These are phyloP conservation scores for Serendipita sp. DNA, from an alignment of 768 basidiomycete species.

Conservation along the genomic window DNA sequence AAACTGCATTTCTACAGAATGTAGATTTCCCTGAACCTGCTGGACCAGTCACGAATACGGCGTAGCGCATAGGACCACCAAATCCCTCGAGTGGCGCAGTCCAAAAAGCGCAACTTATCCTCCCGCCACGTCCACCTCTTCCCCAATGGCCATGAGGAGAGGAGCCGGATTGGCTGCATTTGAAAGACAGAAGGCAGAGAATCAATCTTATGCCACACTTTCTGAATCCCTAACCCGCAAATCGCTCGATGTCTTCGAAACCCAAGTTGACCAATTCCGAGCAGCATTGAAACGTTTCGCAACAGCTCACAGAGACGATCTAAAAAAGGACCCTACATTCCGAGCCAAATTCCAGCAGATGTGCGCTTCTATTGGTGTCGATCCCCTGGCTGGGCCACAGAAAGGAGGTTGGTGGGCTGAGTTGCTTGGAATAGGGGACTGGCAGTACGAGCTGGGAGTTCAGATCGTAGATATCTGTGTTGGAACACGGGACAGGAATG, in stretches of 20 bases:
- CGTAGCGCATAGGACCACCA: conserved; percentile 54
- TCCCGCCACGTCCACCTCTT: neutral
- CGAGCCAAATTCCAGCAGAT: conserved; percentile 88
- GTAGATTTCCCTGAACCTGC: conserved; percentile 98
- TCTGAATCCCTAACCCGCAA: conserved; percentile 59
- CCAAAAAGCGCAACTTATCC: neutral
- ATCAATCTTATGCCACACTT: conserved; percentile 65
- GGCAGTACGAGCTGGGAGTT: conserved; percentile 90
- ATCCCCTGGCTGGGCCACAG: conserved; percentile 75
- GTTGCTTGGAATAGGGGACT: conserved; percentile 67
- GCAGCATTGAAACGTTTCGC: conserved; percentile 67
- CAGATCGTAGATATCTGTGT: conserved; percentile 89
- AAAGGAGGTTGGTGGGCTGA: conserved; percentile 89
- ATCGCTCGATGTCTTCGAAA: conserved; percentile 62
- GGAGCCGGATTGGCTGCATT: conserved; percentile 83
- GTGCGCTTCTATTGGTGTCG: conserved; percentile 89
- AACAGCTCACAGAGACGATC: conserved; percentile 63
- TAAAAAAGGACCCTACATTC: conserved; percentile 70
- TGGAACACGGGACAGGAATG: conserved; percentile 74
- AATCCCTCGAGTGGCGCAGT: neutral
- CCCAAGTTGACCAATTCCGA: conserved; percentile 74
- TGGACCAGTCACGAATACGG: conserved; percentile 81
- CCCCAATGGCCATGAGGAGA: conserved; percentile 15
- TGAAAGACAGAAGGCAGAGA: conserved; percentile 68
- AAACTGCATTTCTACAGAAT: conserved; percentile 73